phyloP scores from a whole-genome alignment of 2,329 filamentous ascomycete genomes.

The Zopfia rhizophila region DNA sequence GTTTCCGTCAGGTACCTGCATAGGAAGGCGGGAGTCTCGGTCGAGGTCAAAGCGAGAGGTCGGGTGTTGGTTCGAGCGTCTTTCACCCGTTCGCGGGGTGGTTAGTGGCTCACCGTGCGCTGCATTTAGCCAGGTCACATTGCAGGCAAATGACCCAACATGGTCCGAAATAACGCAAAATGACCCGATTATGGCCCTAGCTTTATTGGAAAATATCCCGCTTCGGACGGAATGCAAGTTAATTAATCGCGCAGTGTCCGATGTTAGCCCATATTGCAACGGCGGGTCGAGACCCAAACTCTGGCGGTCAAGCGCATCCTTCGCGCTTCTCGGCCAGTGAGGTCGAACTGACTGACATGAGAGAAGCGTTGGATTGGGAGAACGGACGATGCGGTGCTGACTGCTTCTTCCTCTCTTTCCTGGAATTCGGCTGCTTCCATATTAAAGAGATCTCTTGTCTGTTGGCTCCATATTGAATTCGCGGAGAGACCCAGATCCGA shows the following conservation, averaged over 20 bases:
- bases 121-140: slow-evolving; percentile 34
- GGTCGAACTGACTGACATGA: slow-evolving; percentile 9
- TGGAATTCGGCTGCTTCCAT: slow-evolving; percentile 21
- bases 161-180: slow-evolving; percentile 38
- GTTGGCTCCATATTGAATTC: slow-evolving; percentile 18
- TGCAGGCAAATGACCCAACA: slow-evolving; percentile 38
- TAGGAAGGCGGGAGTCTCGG: neutral
- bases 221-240: slow-evolving; percentile 41
- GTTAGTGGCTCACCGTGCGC: slow-evolving; percentile 28
- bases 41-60: slow-evolving; percentile 9
- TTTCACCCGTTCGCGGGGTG: slow-evolving; percentile 16
- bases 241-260: slow-evolving; percentile 39
- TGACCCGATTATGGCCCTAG: slow-evolving; percentile 31
- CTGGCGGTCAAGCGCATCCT: slow-evolving; percentile 9
- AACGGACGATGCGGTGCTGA: slow-evolving; percentile 9
- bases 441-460: slow-evolving; percentile 21
- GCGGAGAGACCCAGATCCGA: slow-evolving; percentile 26
- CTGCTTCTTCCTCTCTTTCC: slow-evolving; percentile 12
- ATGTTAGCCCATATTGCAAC: slow-evolving; percentile 31
- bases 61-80: slow-evolving; percentile 6
- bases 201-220: slow-evolving; percentile 38
- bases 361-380: slow-evolving; percentile 1
- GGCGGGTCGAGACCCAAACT: slow-evolving; percentile 4
- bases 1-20: slow-evolving; percentile 20
- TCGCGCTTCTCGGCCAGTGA: slow-evolving; percentile 16